A percentile compares a stretch with the other conserved stretches of the same genome.
Conservation (phyloP, 768 basidiomycete genomes). For the Asterophora parasitica region DNA sequence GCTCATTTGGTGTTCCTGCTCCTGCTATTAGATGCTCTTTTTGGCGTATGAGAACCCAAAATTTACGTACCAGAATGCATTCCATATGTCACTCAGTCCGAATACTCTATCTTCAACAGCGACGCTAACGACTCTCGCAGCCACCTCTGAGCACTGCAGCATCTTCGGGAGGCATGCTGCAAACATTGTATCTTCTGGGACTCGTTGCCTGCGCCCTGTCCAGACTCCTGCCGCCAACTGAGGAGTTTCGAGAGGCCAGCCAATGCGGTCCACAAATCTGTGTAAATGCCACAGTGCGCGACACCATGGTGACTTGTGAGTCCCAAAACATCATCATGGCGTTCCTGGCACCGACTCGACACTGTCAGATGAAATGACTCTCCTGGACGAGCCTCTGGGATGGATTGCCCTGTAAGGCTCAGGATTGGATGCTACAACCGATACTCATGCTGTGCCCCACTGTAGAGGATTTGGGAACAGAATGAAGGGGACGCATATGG, state of each 20-base stretch:
- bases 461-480: constrained; percentile 44
- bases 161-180: constrained; percentile 8
- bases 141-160: not conserved
- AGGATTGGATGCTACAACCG: not conserved
- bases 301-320: constrained; percentile 42
- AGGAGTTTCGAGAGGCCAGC: constrained; percentile 38
- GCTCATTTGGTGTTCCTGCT: constrained; percentile 18
- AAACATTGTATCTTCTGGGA: constrained; percentile 12
- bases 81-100: no score
- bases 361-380: constrained; percentile 44
- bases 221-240: constrained; percentile 16
- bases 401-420: constrained; percentile 49
- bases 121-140: not conserved
- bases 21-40: constrained; percentile 19
- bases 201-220: constrained; percentile 16
- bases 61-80: not conserved
- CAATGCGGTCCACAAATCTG: constrained; percentile 41
- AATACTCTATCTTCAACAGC: constrained; percentile 3
- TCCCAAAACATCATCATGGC: not conserved
- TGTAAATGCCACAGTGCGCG: constrained; percentile 41
- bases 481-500: constrained; percentile 51
- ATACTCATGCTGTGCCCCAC: constrained; percentile 1
- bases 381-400: constrained; percentile 34
- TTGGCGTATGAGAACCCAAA: constrained; percentile 4
- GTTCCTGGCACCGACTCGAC: not conserved